These are phyloP conservation scores for Globisporangium irregulare DNA, from an alignment of 352 stramenopile species.

Conservation along the genomic window DNA sequence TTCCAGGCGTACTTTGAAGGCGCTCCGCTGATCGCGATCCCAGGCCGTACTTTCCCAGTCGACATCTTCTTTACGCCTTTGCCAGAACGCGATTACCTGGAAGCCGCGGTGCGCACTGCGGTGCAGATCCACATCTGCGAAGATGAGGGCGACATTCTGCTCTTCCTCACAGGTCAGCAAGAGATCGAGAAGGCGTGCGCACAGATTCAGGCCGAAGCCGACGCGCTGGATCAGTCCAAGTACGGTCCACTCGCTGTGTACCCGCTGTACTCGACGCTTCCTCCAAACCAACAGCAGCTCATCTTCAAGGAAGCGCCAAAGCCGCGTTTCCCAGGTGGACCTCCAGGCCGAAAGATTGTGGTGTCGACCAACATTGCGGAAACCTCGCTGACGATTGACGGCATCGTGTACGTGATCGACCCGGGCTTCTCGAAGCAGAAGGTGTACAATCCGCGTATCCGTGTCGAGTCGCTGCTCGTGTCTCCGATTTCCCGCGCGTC, in stretches of 20 bases:
- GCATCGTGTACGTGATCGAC: constrained; percentile 99
- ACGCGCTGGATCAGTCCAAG: constrained; percentile 90
- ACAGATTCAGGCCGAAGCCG: constrained; percentile 87
- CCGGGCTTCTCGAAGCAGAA: constrained; percentile 99
- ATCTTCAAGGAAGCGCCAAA: constrained; percentile 98
- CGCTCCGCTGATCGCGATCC: constrained; percentile 92
- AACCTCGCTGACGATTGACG: constrained; percentile 99
- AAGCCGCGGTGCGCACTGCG: constrained; percentile 83
- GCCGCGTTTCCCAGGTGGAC: constrained; percentile 78
- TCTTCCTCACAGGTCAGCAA: constrained; percentile 98
- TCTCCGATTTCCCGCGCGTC: constrained; percentile 97
- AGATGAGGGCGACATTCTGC: constrained; percentile 95
- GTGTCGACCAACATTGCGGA: constrained; percentile 99
- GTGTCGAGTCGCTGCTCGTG: constrained; percentile 98
- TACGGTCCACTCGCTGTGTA: constrained; percentile 91
- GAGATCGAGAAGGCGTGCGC: constrained; percentile 98
- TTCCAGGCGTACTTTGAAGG: constrained; percentile 95
- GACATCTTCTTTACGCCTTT: constrained; percentile 98
- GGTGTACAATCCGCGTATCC: constrained; percentile 98
- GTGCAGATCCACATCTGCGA: constrained; percentile 98
- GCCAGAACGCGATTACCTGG: constrained; percentile 98
- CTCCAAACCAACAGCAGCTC: constrained; percentile 98
- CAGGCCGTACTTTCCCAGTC: constrained; percentile 96
- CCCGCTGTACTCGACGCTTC: constrained; percentile 98
- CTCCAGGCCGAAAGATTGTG: constrained; percentile 95